Percentiles rank a stretch among this genome's conserved stretches.
Evolutionary conservation across 495 filamentous ascomycete genomes (phyloP).

Genomic region (Diplogelasinospora grovesii): DNA sequence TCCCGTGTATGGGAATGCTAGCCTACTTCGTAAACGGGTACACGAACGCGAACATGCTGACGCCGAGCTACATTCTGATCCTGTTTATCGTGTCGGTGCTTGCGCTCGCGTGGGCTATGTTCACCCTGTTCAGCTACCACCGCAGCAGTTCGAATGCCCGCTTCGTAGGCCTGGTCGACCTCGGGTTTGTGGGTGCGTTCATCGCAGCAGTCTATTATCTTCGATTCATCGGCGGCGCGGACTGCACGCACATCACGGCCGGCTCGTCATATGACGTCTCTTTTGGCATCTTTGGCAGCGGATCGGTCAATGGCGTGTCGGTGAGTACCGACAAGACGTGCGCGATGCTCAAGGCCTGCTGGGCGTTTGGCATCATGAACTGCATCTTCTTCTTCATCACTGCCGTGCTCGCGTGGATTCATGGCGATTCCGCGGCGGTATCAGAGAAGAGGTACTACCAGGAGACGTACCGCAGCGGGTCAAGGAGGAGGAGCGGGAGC

Average conservation of each 20-base stretch:
- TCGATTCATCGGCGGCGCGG: slow-evolving; percentile 56
- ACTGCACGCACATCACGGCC: slow-evolving; percentile 55
- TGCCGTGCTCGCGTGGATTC: slow-evolving; percentile 52
- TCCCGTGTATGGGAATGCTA: slow-evolving; percentile 85
- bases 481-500: slow-evolving; percentile 3
- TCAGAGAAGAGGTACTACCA: slow-evolving; percentile 9
- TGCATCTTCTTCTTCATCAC: slow-evolving; percentile 75
- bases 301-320: slow-evolving; percentile 34
- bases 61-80: slow-evolving; percentile 73
- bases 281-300: slow-evolving; percentile 54
- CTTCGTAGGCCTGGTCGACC: slow-evolving; percentile 74
- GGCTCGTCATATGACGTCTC: slow-evolving; percentile 44
- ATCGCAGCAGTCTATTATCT: slow-evolving; percentile 74
- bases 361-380: slow-evolving; percentile 86
- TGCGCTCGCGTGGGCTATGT: slow-evolving; percentile 69
- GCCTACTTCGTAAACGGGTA: slow-evolving; percentile 78
- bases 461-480: slow-evolving; percentile 1
- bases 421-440: slow-evolving; percentile 30
- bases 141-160: slow-evolving; percentile 61
- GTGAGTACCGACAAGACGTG: slow-evolving; percentile 65
- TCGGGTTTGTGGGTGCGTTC: slow-evolving; percentile 74
- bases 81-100: slow-evolving; percentile 87
- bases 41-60: slow-evolving; percentile 61
- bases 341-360: slow-evolving; percentile 81
- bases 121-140: slow-evolving; percentile 74